Base-by-base conservation (phyloP, 345 rosid species). In the Populus euphratica region DNA sequence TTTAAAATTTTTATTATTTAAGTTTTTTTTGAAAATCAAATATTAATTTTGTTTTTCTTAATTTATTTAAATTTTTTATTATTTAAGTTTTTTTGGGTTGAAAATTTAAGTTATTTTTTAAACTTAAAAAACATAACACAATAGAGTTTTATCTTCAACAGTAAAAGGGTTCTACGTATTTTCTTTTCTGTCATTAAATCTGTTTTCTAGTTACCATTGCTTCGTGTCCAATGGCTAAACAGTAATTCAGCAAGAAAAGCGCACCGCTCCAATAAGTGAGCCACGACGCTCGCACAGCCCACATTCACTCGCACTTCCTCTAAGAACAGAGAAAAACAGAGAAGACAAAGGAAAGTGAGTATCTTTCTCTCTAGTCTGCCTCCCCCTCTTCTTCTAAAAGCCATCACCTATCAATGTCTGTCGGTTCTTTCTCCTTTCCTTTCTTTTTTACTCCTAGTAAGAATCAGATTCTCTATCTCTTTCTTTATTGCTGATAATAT, bases 311-410 rank as follows among this genome's bases (percentile, higher is more conserved):
- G 3, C 64, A 59, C 64, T 59, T 59, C 29, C 64, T 59, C 64
- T 59, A 12, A 23, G 64, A n/a, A 59, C 64, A 59, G 64, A 59
- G 64, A 59, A n/a, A 52, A 23, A 59, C 6, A 59, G 63, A 59
- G 29, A 59, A 14, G 63, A 10, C 10, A 56, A 21, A 56, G 23
- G 63, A 56, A 3, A 56, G 63, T 4, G 64, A 23, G 29, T 9
- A 5, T 1, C 5, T 59, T 23, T 59, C 13, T 9, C 29, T 23
- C 64, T 59, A 77, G 70, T 77, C 75, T 80, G 80, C 84, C 27
- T 68, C 52, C 76, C 41, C 74, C 49, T n/a, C 73, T 17, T 66
- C 43, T 62, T 50, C 70, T 31, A 29, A 67, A 43, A 59, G 64
- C 29, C 25, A 59, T 59, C 27, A 59, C 64, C 64, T n/a, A 25